phyloP scores from a whole-genome alignment of 805 yeast genomes.

The Yarrowia sp. region DNA sequence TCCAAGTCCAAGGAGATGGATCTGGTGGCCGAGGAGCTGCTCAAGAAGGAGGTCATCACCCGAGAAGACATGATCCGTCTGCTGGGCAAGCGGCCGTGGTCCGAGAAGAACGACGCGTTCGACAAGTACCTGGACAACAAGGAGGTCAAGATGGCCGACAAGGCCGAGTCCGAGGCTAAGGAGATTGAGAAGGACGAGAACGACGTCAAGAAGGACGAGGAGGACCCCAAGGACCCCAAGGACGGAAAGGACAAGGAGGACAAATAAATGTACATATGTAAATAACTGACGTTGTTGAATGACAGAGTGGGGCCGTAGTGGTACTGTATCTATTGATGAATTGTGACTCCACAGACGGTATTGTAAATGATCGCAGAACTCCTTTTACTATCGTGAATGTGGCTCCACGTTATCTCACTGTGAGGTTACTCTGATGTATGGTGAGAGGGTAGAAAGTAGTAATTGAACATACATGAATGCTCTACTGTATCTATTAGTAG shows the following conservation, averaged over 20 bases:
- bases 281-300: conserved; percentile 27
- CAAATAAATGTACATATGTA: conserved; percentile 35
- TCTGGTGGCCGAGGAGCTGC: conserved; percentile 83
- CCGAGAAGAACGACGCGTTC: conserved; percentile 77
- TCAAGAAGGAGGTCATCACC: conserved; percentile 86
- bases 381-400: too few species aligned
- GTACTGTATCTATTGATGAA: too few species aligned
- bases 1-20: conserved; percentile 80
- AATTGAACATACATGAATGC: too few species aligned
- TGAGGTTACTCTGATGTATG: too few species aligned
- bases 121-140: conserved; percentile 40
- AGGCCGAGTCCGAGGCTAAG: not conserved
- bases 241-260: conserved; percentile 21
- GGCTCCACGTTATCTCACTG: too few species aligned
- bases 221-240: not conserved
- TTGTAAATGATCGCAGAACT: too few species aligned
- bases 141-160: conserved; percentile 41
- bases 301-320: not conserved
- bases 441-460: too few species aligned
- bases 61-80: conserved; percentile 92
- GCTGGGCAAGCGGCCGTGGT: conserved; percentile 90
- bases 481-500: too few species aligned
- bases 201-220: not conserved
- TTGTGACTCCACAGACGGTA: too few species aligned
- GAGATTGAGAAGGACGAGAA: not conserved